Base-by-base conservation (phyloP, 345 rosid genomes). In the Capsella bursapastoris region DNA sequence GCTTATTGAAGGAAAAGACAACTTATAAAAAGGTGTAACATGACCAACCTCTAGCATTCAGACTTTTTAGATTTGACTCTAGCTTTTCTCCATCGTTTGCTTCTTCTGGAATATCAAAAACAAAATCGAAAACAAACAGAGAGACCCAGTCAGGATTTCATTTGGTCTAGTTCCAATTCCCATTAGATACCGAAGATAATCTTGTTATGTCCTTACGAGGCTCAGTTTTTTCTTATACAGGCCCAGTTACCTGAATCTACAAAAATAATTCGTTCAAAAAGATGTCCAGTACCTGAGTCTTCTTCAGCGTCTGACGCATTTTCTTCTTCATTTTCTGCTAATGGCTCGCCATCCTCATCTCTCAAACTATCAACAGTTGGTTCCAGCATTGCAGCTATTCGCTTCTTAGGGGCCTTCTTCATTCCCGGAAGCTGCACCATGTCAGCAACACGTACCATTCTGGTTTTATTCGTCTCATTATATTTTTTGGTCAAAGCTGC, bases 361-460 rank as follows among this genome's bases (percentile, higher is more conserved):
- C 86, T 84, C 63, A 82, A 60, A 72, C 81, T 84, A 41, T 85
- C 93, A 76, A 16, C 88, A 52, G 84, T 34, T 27, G 97, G 90
- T 80, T 95, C 99, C 59, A 90, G 75, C 70, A 88, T 85, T 12
- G 96, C 92, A 51, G 90, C 92, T 70, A 89, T 82, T 28, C 88
- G 90, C 83, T 90, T 95, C 84, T 82, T 90, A 32, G 92, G 89
- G 3, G 86, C 89, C 83, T 90, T 94, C 60, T 88, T 95, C 37
- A 84, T 59, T 62, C 97, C 99, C 40, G 99, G 96, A 78, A 95
- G 84, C 45, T 85, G 72, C 32, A 89, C 88, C 79, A 92, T 75
- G 82, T 95, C 97, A n/a, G 99, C 97, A 71, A 91, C 86, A 55
- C 93, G 97, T 41, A 85, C 92, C 89, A 86, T 87, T 73, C 88